Percentiles rank a stretch among this genome's conserved stretches.
Conservation (phyloP, 2,329 filamentous ascomycete genomes). For the Aspergillus uvarum region DNA sequence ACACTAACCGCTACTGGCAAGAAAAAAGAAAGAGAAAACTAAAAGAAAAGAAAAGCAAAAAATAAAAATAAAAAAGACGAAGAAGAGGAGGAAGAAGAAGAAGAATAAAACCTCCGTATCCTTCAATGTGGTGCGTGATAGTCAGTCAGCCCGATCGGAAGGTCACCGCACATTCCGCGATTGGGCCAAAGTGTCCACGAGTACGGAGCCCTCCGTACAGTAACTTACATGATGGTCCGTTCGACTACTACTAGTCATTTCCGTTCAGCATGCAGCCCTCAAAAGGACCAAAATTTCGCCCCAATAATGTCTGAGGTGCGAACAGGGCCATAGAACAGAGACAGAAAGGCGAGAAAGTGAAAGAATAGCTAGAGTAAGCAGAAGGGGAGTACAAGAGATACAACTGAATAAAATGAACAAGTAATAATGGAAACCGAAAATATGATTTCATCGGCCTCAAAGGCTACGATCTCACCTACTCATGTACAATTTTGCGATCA, state of each 20-base stretch:
- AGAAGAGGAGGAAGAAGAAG: neutral
- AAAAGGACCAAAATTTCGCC: constrained; percentile 9
- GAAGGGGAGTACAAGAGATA: no score
- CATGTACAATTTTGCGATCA: no score
- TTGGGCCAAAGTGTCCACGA: constrained; percentile 15
- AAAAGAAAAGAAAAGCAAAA: neutral
- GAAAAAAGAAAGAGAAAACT: no score
- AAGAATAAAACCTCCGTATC: neutral
- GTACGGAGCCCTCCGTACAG: neutral
- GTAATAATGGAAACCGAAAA: no score
- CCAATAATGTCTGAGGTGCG: constrained; percentile 17
- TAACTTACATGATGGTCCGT: neutral
- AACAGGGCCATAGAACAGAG: neutral
- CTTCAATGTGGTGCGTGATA: constrained; percentile 10
- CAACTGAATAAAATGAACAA: no score
- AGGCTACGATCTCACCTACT: no score
- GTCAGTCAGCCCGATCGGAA: constrained; percentile 22
- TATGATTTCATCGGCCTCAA: no score
- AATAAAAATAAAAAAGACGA: neutral
- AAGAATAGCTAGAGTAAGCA: no score
- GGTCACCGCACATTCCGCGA: constrained; percentile 17
- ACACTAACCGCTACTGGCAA: no score
- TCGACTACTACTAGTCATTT: constrained; percentile 5
- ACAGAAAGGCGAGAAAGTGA: neutral
- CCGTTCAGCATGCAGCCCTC: constrained; percentile 11